Evolutionary conservation across 805 yeast genomes (phyloP).

Genomic region (Spathaspora arborariae): DNA sequence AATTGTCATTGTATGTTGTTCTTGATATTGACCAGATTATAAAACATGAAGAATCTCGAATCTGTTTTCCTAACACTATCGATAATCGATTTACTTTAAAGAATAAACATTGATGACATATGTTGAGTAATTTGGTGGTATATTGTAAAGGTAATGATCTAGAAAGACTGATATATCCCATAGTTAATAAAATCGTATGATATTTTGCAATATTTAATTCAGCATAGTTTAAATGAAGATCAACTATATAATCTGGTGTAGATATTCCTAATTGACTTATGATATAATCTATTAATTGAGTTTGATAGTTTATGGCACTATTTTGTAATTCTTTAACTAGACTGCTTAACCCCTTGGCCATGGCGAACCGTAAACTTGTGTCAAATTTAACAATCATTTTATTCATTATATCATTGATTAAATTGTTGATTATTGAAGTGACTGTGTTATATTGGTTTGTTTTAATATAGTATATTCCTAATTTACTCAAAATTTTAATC

Average conservation of each 20-base stretch:
- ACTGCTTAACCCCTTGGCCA: conserved; percentile 64
- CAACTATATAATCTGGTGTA: conserved; percentile 4
- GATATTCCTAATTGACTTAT: conserved; percentile 28
- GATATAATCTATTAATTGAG: conserved; percentile 37
- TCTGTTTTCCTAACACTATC: conserved; percentile 56
- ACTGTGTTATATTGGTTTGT: conserved; percentile 32
- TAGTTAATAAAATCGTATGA: conserved; percentile 56
- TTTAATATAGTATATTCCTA: conserved; percentile 24
- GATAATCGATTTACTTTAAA: conserved; percentile 56
- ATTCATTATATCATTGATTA: conserved; percentile 35
- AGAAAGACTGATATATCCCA: conserved; percentile 44
- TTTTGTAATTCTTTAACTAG: conserved; percentile 33
- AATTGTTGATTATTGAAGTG: conserved; percentile 47
- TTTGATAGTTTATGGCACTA: conserved; percentile 34
- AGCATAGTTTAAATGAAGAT: conserved; percentile 20
- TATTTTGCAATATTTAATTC: conserved; percentile 38
- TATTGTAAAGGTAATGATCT: conserved; percentile 19
- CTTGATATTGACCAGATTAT: conserved; percentile 75
- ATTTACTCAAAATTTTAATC: conserved; percentile 34
- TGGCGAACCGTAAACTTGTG: conserved; percentile 55
- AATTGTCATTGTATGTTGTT: conserved; percentile 15
- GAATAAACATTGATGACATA: conserved; percentile 45
- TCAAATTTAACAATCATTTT: conserved; percentile 38
- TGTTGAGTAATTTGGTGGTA: conserved; percentile 23
- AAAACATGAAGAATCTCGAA: conserved; percentile 83